Evolutionary conservation across 2,329 filamentous ascomycete species (phyloP).

Genomic region (Aspergillus proliferans): DNA sequence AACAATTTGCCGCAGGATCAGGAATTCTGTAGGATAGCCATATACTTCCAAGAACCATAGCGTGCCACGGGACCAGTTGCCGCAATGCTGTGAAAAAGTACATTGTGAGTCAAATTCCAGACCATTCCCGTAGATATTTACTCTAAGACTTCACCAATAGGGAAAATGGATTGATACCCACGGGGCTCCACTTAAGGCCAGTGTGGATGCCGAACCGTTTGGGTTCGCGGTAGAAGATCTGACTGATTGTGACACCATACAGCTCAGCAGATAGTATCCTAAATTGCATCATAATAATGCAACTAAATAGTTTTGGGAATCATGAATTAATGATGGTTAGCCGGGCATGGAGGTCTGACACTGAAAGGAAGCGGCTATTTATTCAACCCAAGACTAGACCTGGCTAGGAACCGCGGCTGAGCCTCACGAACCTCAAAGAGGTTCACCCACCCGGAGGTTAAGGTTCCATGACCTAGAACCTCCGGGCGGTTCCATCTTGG

Average conservation of each 20-base stretch:
- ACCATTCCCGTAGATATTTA: neutral
- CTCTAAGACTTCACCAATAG: neutral
- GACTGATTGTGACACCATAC: neutral
- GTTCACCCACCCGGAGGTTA: too few species aligned
- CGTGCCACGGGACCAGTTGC: too few species aligned
- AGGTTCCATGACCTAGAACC: too few species aligned
- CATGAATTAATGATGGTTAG: neutral
- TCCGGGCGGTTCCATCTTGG: too few species aligned
- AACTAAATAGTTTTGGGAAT: neutral
- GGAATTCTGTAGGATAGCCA: too few species aligned
- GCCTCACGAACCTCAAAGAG: too few species aligned
- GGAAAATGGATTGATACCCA: neutral
- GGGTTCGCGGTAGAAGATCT: neutral
- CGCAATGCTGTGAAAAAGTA: neutral
- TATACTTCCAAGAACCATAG: too few species aligned
- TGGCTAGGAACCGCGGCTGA: too few species aligned
- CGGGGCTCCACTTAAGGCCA: neutral
- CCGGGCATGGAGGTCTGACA: neutral
- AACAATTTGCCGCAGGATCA: too few species aligned
- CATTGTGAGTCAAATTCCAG: too few species aligned
- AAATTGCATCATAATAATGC: neutral
- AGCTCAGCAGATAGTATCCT: neutral
- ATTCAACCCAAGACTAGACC: too few species aligned
- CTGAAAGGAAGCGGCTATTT: neutral
- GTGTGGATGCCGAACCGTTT: neutral